Evolutionary conservation across 306 rosid genomes (phyloP), one percentile per base, ranked within the genome.

Genomic region (Nissolia schottii): DNA sequence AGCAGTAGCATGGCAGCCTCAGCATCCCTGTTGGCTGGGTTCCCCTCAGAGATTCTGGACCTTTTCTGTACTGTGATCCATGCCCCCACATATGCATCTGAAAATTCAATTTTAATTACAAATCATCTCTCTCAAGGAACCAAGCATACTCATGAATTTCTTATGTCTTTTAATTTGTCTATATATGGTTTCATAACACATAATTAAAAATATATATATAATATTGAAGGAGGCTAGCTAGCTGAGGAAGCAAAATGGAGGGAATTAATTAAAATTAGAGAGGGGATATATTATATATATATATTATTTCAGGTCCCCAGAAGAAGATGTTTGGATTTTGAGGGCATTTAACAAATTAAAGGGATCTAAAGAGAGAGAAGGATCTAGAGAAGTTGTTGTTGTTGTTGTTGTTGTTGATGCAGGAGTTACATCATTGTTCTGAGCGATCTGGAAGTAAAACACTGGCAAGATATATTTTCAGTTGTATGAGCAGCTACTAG

Each of bases 61-160:
- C 98, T 82, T 91, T 91, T 85, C 98, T 86, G 66, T 93, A 93
- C 25, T 93, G 97, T 29, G 98, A 93, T 41, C 98, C 98, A 81
- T 93, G 98, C 84, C 98, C 98, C 98, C 98, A 93, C 98, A 93
- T 93, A 78, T 93, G 98, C 98, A 93, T 93, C 98, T 93, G 53
- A 45, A 48, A 4, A 54, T 2, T n/a, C n/a, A n/a, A n/a, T n/a
- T n/a, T n/a, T n/a, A n/a, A n/a, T n/a, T n/a, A n/a, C n/a, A n/a
- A n/a, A n/a, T n/a, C n/a, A n/a, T n/a, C n/a, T n/a, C n/a, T n/a
- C 20, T 57, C n/a, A 7, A 28, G 34, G 57, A 28, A 27, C 28
- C 24, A 9, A 4, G 6, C 5, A n/a, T n/a, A n/a, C n/a, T n/a
- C n/a, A n/a, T 43, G 53, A 37, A 64, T 63, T 68, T 13, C 15